Percentiles rank a stretch among this genome's conserved stretches.
Conservation (phyloP, 345 rosid genomes). For the Nasturtium officinale region DNA sequence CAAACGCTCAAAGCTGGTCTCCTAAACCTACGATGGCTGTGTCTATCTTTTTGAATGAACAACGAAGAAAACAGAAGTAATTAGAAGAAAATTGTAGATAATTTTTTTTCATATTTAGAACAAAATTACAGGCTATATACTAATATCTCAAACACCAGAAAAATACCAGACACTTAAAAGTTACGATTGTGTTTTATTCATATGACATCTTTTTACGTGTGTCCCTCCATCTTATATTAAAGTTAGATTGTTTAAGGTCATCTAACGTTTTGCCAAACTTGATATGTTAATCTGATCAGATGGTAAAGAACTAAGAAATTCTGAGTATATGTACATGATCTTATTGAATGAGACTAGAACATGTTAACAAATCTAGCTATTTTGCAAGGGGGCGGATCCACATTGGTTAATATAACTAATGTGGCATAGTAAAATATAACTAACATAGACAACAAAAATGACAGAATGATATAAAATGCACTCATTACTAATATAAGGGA, state of each 20-base stretch:
- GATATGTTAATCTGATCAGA: background rate
- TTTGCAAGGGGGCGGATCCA: too few relatives aligned
- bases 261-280: background rate
- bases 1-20: constrained; percentile 2
- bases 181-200: background rate
- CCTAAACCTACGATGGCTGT: constrained; percentile 22
- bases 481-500: too few relatives aligned
- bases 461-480: too few relatives aligned
- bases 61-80: background rate
- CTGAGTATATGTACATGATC: background rate
- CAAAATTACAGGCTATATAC: background rate
- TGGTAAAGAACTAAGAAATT: background rate
- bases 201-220: background rate
- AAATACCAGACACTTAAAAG: background rate
- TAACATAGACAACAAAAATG: too few relatives aligned
- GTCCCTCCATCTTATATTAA: background rate
- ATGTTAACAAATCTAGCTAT: too few relatives aligned
- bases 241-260: background rate
- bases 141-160: background rate
- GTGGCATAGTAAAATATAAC: too few relatives aligned
- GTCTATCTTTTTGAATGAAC: background rate
- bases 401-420: too few relatives aligned
- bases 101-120: background rate
- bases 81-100: background rate
- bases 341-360: background rate